Evolutionary conservation across 306 rosid genomes (phyloP), one percentile per base, ranked within the genome.

Genomic region (Macrotyloma uniflorum): DNA sequence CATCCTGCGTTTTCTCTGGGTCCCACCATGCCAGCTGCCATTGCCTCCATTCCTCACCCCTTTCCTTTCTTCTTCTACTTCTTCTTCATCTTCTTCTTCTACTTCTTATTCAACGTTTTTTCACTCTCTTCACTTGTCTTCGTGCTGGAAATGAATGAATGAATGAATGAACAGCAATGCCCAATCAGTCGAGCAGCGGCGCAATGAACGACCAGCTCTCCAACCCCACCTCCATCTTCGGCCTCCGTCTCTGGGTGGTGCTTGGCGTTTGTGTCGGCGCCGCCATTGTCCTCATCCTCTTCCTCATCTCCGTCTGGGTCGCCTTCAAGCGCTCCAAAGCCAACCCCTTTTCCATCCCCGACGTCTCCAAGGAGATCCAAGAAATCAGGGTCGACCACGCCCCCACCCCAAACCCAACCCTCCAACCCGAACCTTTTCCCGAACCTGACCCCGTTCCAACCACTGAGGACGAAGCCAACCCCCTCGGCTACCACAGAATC

Each of bases 1-100:
- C 64, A 11, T 32, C 5, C 80, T 47, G 32, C 15, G 61, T 51
- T 30, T 68, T 42, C 67, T 47, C 59, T 46, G 20, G 54, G 88
- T 75, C 91, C 88, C 90, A 88, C 88, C 93, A 87, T 58, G 93
- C 89, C 91, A 92, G 88, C 93, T 92, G 84, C 90, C 36, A 14
- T 30, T 75, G 13, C 78, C 2, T 49, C 33, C 59, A 42, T 42
- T 42, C 47, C 47, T 42, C 47, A 42, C 47, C 47, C 47, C 15
- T 42, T 11, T 42, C 47, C 15, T 12, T 42, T 61, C 40, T 10
- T 42, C 28, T 10, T 38, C 58, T 6, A 5, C 22, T 67, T 12
- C 20, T 33, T 5, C 35, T 13, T 32, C 64, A 5, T 8, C 47
- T 47, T 11, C 12, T 16, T 40, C 23, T 22, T 20, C 3, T 26